Evolutionary conservation across 768 basidiomycete species (phyloP), one percentile per base, ranked within the genome.

Genomic region (Pulveroboletus sp.): DNA sequence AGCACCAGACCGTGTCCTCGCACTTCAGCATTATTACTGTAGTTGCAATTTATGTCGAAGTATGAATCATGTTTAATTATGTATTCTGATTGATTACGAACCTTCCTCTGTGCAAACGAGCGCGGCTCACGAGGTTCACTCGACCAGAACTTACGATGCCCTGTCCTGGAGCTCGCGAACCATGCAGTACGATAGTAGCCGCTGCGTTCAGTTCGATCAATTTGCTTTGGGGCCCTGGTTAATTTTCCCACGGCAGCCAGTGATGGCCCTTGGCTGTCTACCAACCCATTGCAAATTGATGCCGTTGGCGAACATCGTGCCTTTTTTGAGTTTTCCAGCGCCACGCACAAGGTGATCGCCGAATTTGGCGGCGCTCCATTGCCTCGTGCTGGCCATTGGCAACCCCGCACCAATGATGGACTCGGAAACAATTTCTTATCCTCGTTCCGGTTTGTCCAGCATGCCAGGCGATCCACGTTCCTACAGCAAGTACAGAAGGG

Each of bases 371-470:
- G 34, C 40, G 22, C 44, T 46, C 45, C 45, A 32, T 24, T n/a
- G 53, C 59, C 58, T 61, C 59, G 49, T 61, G 58, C 39, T 53
- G 51, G 50, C 43, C n/a, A 40, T 60, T 60, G 58, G 58, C 47
- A 59, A n/a, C 12, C 30, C n/a, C n/a, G n/a, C n/a, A n/a, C n/a
- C n/a, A n/a, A n/a, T n/a, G n/a, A n/a, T n/a, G n/a, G n/a, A n/a
- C n/a, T n/a, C n/a, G n/a, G n/a, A n/a, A n/a, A n/a, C n/a, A n/a
- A n/a, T 2, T 17, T 12, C 35, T 0, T 27, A n/a, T 12, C 16
- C 41, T 34, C 38, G 30, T 35, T 31, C 26, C 12, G 9, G 4
- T 35, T 19, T 4, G 5, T n/a, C n/a, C 45, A n/a, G 37, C 44
- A 30, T 22, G 17, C 48, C 29, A 19, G 16, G 48, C 43, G 42